Percentiles rank a stretch among this genome's conserved stretches.
These are phyloP conservation scores for Fennellomyces sp. DNA, from an alignment of 371 early-diverging fungal species.

Conservation along the genomic window DNA sequence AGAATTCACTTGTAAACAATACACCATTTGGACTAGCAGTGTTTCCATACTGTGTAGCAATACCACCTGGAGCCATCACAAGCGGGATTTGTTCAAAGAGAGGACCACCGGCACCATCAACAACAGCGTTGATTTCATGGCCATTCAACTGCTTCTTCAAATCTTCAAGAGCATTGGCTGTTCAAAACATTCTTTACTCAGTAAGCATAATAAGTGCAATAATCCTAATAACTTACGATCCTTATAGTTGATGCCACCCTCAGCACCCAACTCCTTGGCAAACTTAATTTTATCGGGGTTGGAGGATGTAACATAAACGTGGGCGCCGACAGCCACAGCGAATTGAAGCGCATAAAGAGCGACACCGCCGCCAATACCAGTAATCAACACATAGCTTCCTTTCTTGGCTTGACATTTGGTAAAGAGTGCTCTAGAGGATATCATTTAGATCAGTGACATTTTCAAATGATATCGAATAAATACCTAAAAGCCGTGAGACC, in stretches of 20 bases:
- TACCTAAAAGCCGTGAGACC: constrained; percentile 70
- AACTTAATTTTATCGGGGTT: constrained; percentile 62
- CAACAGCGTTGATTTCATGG: constrained; percentile 52
- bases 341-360: constrained; percentile 72
- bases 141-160: constrained; percentile 47
- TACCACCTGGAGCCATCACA: constrained; percentile 58
- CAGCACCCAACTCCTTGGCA: constrained; percentile 68
- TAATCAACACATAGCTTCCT: constrained; percentile 66
- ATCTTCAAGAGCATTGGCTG: constrained; percentile 55
- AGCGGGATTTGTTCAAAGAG: constrained; percentile 37
- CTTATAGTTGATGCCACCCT: constrained; percentile 73
- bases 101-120: constrained; percentile 75
- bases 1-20: constrained; percentile 46
- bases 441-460: too few relatives aligned
- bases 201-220: constrained; percentile 25
- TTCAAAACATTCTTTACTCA: background rate
- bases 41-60: constrained; percentile 61
- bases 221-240: constrained; percentile 43
- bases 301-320: constrained; percentile 77
- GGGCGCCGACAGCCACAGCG: constrained; percentile 68
- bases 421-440: constrained; percentile 54
- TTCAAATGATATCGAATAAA: background rate
- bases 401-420: constrained; percentile 60
- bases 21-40: constrained; percentile 50
- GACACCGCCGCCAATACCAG: constrained; percentile 81